Evolutionary conservation across 805 yeast genomes (phyloP), one percentile per base, ranked within the genome.

Genomic region (Osmozyma mogii): DNA sequence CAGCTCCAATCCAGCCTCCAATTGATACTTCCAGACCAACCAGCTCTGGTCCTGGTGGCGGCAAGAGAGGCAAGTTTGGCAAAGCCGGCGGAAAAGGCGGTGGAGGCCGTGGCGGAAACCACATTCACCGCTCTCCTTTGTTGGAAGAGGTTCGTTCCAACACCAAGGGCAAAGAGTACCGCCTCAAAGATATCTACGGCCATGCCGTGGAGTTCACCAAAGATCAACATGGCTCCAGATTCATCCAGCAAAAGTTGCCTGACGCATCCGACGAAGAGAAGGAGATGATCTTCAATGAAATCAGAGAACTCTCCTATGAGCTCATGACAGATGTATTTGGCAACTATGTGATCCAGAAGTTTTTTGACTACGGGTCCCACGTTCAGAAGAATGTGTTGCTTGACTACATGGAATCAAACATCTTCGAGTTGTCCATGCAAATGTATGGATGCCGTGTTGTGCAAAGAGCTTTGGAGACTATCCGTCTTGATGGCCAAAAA

Each of bases 361-460:
- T 76, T 48, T 84, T 92, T 54, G 97, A 92, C 58, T 68, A 62
- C 46, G 96, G 96, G 18, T 64, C 78, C 3, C 66, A 56, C 15
- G 68, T 74, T 15, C 96, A 89, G 51, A 75, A 71, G 46, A 66
- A 72, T 18, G 67, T 78, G 9, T 62, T 92, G 38, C 72, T 84
- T 30, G 78, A 71, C 22, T 65, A 68, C 31, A 80, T 87, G 87
- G 65, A 66, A 32, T 85, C 88, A 6, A 78, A 78, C 29, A 75
- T 92, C 48, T 70, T 81, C 38, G 70, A 68, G 13, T 62, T 92
- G 32, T 81, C 96, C 0, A 58, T 87, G 48, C 97, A 92, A 49
- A 89, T 89, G 96, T 92, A 92, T 54, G 97, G 97, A 2, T 92
- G 99, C 53, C 71, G 99, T 41, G 98, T 92, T 27, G 94, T 92